A percentile compares a stretch with the other conserved stretches of the same genome.
These are phyloP conservation scores for Yamadazyma songkhlaensis DNA, from an alignment of 1,139 yeast species.

Conservation along the genomic window DNA sequence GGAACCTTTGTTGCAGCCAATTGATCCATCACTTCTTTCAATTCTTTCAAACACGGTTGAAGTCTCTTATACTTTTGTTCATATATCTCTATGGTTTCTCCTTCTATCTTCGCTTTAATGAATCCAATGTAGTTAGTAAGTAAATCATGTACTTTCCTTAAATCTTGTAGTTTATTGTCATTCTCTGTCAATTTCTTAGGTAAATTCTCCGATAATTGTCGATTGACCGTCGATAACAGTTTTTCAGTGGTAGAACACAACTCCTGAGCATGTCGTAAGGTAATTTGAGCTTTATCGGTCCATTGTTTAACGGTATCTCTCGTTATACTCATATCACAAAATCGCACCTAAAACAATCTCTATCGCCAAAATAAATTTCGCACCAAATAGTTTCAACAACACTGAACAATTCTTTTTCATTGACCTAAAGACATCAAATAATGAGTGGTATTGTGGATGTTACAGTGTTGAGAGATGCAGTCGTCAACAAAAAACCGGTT, in stretches of 20 bases:
- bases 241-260: slow-evolving; percentile 33
- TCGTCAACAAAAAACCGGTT: slow-evolving; percentile 18
- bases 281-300: slow-evolving; percentile 29
- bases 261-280: slow-evolving; percentile 29
- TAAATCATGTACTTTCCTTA: slow-evolving; percentile 17
- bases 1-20: slow-evolving; percentile 30
- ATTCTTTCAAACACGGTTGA: slow-evolving; percentile 21
- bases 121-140: slow-evolving; percentile 10
- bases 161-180: slow-evolving; percentile 19
- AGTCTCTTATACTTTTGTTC: slow-evolving; percentile 14
- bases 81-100: slow-evolving; percentile 13
- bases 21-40: slow-evolving; percentile 24
- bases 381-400: slow-evolving; percentile 3
- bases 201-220: slow-evolving; percentile 20
- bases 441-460: slow-evolving; percentile 8
- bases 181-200: slow-evolving; percentile 24
- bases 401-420: background rate
- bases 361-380: background rate
- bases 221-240: slow-evolving; percentile 23
- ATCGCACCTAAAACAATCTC: background rate
- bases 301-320: slow-evolving; percentile 15
- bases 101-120: slow-evolving; percentile 11
- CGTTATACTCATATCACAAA: slow-evolving; percentile 3
- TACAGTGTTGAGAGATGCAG: slow-evolving; percentile 9
- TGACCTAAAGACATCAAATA: background rate